Evolutionary conservation across 495 filamentous ascomycete species (phyloP), one percentile per base, ranked within the genome.

Genomic region (Lasiosphaeria ovina): DNA sequence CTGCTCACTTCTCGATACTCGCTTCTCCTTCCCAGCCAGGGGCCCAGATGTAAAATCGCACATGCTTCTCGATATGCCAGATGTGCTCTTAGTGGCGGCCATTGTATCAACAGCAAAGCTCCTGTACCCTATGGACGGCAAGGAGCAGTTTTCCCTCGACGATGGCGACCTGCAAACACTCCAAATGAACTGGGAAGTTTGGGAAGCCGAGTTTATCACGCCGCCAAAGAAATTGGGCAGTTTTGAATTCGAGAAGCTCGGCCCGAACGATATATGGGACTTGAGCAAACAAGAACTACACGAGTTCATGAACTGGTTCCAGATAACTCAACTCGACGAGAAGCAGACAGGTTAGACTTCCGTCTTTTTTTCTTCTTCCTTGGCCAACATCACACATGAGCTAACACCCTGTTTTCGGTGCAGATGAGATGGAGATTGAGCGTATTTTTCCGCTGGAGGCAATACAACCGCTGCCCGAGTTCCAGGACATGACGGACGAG

Each of bases 251-350:
- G 62, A 77, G 45, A 69, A 82, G 8, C 72, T 91, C 54, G 84
- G 79, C 5, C 86, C 93, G 24, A 72, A 77, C 1, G 88, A 95
- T 54, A 79, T 91, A 3, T 83, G 92, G 60, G 67, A 71, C 3
- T 88, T 97, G 88, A 80, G 75, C 1, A 78, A 80, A 16, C 68
- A 77, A 9, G 83, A 95, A 60, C 69, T 97, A 55, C 88, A 94
- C 62, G 82, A 89, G 53, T 96, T 96, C 60, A 78, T 98, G 79
- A 85, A 93, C 70, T 97, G 90, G 89, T 96, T 90, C 66, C 87
- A 93, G 69, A 81, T 83, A 63, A 91, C 78, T 35, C 95, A 87
- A 83, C 67, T 89, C 56, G 74, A 81, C 16, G 65, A 67, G 11
- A 70, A 76, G 17, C 67, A 71, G 6, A 76, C 74, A 62, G 74